Percentiles rank a stretch among this genome's conserved stretches.
Conservation (phyloP, 257 asterid genomes). For the Ophiorrhiza pumila region DNA sequence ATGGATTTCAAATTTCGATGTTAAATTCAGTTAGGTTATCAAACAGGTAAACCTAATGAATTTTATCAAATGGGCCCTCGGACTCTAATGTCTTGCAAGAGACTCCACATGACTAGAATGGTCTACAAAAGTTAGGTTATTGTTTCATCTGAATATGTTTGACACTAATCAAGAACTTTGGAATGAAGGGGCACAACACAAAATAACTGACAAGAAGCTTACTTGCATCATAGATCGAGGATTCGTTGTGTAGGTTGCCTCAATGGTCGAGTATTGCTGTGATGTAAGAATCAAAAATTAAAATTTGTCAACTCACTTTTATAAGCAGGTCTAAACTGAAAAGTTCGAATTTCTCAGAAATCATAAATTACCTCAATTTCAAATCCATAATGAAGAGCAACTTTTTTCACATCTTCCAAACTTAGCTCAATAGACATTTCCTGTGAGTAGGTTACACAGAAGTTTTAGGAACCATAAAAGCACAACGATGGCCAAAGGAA, state of each 20-base stretch:
- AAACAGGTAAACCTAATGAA: too few relatives aligned
- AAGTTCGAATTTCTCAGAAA: constrained; percentile 2
- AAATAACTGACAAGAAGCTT: constrained; percentile 17
- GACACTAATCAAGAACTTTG: neutral
- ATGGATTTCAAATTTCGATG: too few relatives aligned
- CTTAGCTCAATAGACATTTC: constrained; percentile 96
- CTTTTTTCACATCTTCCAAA: constrained; percentile 91
- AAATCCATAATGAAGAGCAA: constrained; percentile 80
- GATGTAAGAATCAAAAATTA: constrained; percentile 3
- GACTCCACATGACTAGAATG: neutral
- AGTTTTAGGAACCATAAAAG: constrained; percentile 9
- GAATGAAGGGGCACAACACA: neutral
- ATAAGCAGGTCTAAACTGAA: neutral
- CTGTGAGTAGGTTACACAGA: constrained; percentile 33
- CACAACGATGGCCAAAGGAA: neutral
- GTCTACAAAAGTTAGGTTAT: neutral
- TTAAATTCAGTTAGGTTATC: too few relatives aligned
- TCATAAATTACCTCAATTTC: constrained; percentile 59
- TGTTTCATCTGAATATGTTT: neutral
- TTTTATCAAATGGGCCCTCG: too few relatives aligned
- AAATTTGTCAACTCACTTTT: neutral
- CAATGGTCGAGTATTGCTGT: constrained; percentile 78
- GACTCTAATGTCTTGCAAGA: constrained; percentile 3
- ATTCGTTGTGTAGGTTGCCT: constrained; percentile 79
- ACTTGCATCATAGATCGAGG: constrained; percentile 96